phyloP scores from a whole-genome alignment of 2,329 filamentous ascomycete genomes.

The Alternaria arbusti region DNA sequence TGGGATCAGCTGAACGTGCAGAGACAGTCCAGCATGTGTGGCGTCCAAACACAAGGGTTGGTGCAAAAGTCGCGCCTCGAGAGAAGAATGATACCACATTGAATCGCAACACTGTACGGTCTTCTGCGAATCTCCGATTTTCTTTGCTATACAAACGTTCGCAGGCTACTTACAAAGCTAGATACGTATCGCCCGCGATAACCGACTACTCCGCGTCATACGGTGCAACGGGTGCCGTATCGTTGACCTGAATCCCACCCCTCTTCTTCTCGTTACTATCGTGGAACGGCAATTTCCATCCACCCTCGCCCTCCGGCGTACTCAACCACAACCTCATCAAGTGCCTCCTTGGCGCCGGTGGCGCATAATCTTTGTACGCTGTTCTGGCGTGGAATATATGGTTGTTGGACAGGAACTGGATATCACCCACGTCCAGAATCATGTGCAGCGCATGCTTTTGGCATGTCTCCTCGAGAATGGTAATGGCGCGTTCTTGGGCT shows the following conservation, averaged over 20 bases:
- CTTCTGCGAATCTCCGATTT: neutral
- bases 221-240: constrained; percentile 75
- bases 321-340: constrained; percentile 85
- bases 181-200: neutral
- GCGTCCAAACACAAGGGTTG: constrained; percentile 25
- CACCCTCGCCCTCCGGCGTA: constrained; percentile 80
- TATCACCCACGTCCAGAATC: constrained; percentile 84
- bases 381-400: constrained; percentile 84
- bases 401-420: constrained; percentile 83
- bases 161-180: neutral
- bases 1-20: constrained; percentile 15
- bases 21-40: constrained; percentile 20
- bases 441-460: constrained; percentile 78
- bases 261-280: constrained; percentile 85
- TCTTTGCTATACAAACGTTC: neutral
- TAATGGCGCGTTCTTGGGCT: constrained; percentile 71
- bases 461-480: constrained; percentile 78
- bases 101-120: constrained; percentile 1
- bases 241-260: constrained; percentile 85
- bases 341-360: constrained; percentile 74
- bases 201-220: constrained; percentile 73
- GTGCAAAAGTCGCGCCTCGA: constrained; percentile 24
- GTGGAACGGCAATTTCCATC: constrained; percentile 83
- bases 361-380: constrained; percentile 74
- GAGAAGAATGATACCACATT: constrained; percentile 37